Base-by-base conservation (phyloP, 2,329 filamentous ascomycete genomes). In the Akanthomyces lecanii region DNA sequence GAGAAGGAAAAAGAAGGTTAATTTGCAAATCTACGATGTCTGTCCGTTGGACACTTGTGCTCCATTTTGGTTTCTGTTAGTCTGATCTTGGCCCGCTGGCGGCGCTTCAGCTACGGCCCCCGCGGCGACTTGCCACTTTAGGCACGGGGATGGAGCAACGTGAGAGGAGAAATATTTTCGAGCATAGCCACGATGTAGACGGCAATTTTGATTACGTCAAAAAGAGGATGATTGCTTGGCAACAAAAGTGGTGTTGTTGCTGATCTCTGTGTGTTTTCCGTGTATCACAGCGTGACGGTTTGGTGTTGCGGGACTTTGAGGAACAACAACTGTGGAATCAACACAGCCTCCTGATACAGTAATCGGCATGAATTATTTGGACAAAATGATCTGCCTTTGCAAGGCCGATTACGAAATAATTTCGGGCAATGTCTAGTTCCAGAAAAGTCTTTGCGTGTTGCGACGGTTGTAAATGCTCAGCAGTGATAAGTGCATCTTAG, bases 121-220 rank as follows among this genome's bases (percentile, higher is more conserved):
- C n/a, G 25, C 12, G 12, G 48, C 40, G 16, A 61, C 25, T 53
- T 53, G 48, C 58, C 36, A 18, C 36, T 23, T 59, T 59, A 5
- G 53, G 40, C 30, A 7, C 18, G 7, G 21, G 21, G 23, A 44
- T 12, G 4, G 18, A 12, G 28, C 30, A 45, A n/a, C 28, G 2
- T 21, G 8, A 28, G 30, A 60, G 42, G 14, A 21, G n/a, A 21
- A 2, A 45, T 38, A 14, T 54, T 10, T 21, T n/a, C n/a, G 2
- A 48, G 50, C 59, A 61, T 55, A 61, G 59, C 59, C 59, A 61
- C 59, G 21, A 61, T 61, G n/a, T 28, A 16, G 38, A 30, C 3
- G 16, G 18, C 21, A 18, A 55, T 53, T 54, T 28, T 3, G 4
- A 61, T 48, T 55, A 61, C 59, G 59, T 55, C 51, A 54, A 55